A percentile compares a stretch with the other conserved stretches of the same genome.
phyloP scores from a whole-genome alignment of 352 stramenopile species.

The Globisporangium okanoganense region DNA sequence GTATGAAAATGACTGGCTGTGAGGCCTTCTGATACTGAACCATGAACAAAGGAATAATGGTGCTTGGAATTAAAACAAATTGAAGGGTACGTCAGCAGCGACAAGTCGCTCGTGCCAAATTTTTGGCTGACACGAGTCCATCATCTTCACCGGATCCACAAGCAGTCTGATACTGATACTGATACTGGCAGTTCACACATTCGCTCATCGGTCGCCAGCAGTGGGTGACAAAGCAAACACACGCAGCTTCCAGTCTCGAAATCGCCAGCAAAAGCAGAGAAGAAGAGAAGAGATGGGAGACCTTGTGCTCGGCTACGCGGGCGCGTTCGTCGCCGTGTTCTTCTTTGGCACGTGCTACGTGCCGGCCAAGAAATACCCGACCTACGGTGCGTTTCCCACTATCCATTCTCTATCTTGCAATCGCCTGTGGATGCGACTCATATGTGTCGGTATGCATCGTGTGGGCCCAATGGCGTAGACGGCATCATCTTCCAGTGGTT shows the following conservation, averaged over 20 bases:
- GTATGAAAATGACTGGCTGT: not conserved
- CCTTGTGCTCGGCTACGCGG: constrained; percentile 50
- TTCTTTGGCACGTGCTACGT: constrained; percentile 87
- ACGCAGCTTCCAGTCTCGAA: not conserved
- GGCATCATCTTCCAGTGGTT: constrained; percentile 89
- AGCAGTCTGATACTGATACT: not conserved
- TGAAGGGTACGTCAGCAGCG: not conserved
- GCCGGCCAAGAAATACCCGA: constrained; percentile 75
- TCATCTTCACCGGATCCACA: not conserved
- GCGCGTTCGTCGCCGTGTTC: constrained; percentile 66
- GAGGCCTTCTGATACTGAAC: not conserved
- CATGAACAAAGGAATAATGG: too few relatives aligned
- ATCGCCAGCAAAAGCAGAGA: not conserved
- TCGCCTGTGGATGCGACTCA: not conserved
- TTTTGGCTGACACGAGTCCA: not conserved
- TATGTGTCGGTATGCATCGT: constrained; percentile 1
- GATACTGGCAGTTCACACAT: not conserved
- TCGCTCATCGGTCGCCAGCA: not conserved
- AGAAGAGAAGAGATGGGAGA: constrained; percentile 16
- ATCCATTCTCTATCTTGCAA: not conserved
- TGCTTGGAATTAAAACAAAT: not conserved
- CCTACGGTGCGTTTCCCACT: constrained; percentile 48
- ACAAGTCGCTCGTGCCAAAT: not conserved
- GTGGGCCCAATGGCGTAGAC: constrained; percentile 31
- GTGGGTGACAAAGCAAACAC: not conserved